These are phyloP conservation scores for Fraxinus floribunda DNA, from an alignment of 305 asterid species.

Conservation along the genomic window DNA sequence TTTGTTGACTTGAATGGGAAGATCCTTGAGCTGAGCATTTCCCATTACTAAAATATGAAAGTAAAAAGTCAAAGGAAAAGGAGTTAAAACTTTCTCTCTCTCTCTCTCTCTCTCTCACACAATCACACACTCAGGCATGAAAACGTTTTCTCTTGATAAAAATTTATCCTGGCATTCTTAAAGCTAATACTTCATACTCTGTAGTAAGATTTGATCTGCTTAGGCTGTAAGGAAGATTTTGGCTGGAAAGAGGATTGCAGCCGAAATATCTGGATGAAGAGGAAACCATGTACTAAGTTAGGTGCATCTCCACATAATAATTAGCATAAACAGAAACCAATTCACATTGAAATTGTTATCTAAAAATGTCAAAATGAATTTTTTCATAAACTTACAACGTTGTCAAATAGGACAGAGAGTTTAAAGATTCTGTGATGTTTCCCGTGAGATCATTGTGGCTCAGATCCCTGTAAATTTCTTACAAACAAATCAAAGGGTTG, in stretches of 20 bases:
- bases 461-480: conserved; percentile 48
- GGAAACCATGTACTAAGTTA: conserved; percentile 5
- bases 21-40: conserved; percentile 36
- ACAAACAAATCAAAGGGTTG: conserved; percentile 11
- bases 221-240: conserved; percentile 34
- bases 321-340: neutral
- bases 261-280: conserved; percentile 49
- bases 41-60: conserved; percentile 44
- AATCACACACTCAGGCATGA: neutral
- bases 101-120: neutral
- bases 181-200: conserved; percentile 50
- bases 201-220: conserved; percentile 44
- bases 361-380: neutral
- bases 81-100: conserved; percentile 23
- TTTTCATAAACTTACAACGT: conserved; percentile 43
- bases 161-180: conserved; percentile 11
- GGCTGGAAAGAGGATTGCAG: conserved; percentile 44
- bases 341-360: neutral
- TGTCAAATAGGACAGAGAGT: conserved; percentile 40
- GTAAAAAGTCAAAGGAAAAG: conserved; percentile 9
- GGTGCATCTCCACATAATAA: neutral
- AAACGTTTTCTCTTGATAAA: neutral
- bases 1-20: conserved; percentile 33
- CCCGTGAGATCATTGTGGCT: conserved; percentile 61
- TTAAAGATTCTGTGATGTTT: conserved; percentile 38